Base-by-base conservation (phyloP, 2,329 filamentous ascomycete genomes). In the Penicillium sp. region DNA sequence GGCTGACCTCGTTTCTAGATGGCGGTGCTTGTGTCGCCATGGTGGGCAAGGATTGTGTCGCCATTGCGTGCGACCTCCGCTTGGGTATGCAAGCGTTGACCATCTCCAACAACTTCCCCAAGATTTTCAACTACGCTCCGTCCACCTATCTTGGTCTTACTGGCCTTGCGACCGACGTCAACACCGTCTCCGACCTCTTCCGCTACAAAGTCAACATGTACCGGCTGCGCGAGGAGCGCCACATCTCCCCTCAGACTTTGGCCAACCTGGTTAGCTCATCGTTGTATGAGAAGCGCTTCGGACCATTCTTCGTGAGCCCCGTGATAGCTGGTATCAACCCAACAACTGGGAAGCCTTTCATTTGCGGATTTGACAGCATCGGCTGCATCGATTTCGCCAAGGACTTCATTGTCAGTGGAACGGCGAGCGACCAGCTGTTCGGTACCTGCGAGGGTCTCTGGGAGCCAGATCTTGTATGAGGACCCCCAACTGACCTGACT, bases 191-290 rank as follows among this genome's bases (percentile, higher is more conserved):
- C 63, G 91, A 98, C 75, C 85, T 97, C 60, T 95, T 98, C 82
- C 90, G 93, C 67, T 97, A 95, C 84, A 98, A 98, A 81, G 89
- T 95, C 72, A 98, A 98, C 82, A 94, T 98, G 88, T 98, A 98
- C 82, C 88, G 93, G 58, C 83, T 98, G 66, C 88, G 93, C 66
- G 93, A 98, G 79, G 93, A 98, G 80, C 90, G 93, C 67, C 81
- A 90, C 77, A 97, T 98, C 73, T 85, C 88, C 47, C 93, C 93
- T 39, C 82, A 87, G 70, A 98, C 93, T 50, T 90, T 98, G 75
- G 90, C 93, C 71, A 96, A 98, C 78, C 83, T 98, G 59, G 90
- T 98, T 64, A 88, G 83, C 65, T 88, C 82, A 59, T 87, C 83
- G 59, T 80, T 98, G 66, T 98, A 98, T 76, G 93, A 98, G 83